Base-by-base conservation (phyloP, 257 asterid species). In the Scutellaria minor region DNA sequence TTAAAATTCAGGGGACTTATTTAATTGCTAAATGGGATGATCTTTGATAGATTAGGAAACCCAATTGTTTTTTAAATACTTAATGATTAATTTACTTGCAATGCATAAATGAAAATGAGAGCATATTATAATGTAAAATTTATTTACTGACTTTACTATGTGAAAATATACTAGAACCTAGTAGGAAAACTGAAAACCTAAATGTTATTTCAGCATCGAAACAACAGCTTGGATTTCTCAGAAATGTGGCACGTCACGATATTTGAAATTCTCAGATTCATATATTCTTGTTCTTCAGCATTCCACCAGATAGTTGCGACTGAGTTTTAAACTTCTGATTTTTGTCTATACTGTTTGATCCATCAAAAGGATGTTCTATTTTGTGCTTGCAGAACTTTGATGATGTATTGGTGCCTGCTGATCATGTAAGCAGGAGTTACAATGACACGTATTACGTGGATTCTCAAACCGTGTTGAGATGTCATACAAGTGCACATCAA, bases 401-500 rank as follows among this genome's bases (percentile, higher is more conserved):
- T 80, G 98, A 93, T 80, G 97, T 93, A 45, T 79, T 93, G 87
- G 97, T 93, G 76, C 97, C 98, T 74, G 86, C 96, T 84, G 96
- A 93, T 86, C 98, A 85, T 55, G 80, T 85, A 58, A 84, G 89
- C 84, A 84, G 95, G 84, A 88, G 92, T 77, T 86, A 85, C 83
- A 94, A 94, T 75, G 99, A 94, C 79, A 94, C 97, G 37, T 91
- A 94, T 83, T 91, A 94, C 60, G 90, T 94, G 46, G 95, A 94
- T 79, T 85, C 97, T 74, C 89, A 91, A 84, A 94, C 96, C 48
- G 97, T 94, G 57, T 72, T 91, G 78, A 88, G 99, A 85, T 94
- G 99, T 80, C 99, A 91, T 81, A 89, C 99, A 10, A 94, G 99
- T 83, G 97, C 99, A 12, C 97, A 94, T 85, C 99, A 94, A 83